Evolutionary conservation across 2,329 filamentous ascomycete species (phyloP).

Genomic region (Paecilomyces formosus): DNA sequence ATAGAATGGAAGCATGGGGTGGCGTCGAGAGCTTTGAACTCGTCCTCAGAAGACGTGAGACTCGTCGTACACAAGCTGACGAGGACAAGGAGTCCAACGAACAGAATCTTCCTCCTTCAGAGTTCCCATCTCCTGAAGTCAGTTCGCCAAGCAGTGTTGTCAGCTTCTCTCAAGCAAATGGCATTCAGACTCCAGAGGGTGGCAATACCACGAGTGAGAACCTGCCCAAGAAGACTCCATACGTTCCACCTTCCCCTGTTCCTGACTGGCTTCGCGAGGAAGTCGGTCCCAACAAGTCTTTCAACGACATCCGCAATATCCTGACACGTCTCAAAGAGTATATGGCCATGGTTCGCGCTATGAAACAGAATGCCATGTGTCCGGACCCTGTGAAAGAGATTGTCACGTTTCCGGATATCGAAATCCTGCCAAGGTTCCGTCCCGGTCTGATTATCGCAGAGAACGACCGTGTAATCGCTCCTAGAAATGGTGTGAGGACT

Average conservation of each 20-base stretch:
- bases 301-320: constrained; percentile 21
- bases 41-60: constrained; percentile 56
- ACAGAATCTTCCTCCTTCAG: not conserved
- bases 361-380: constrained; percentile 16
- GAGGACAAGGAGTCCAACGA: not conserved
- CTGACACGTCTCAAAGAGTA: constrained; percentile 16
- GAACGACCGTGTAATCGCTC: not conserved
- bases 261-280: constrained; percentile 23
- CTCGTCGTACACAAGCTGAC: constrained; percentile 2
- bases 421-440: constrained; percentile 29
- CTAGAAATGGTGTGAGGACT: not conserved
- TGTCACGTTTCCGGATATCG: constrained; percentile 31
- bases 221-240: constrained; percentile 9
- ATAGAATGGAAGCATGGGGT: constrained; percentile 57
- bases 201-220: not conserved
- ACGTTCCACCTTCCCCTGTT: constrained; percentile 22
- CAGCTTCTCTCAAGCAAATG: not conserved
- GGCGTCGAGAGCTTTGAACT: constrained; percentile 55
- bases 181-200: not conserved
- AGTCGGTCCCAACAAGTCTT: constrained; percentile 18
- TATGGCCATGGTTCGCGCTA: constrained; percentile 10
- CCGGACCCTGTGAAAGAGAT: constrained; percentile 19
- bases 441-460: not conserved
- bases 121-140: not conserved
- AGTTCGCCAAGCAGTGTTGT: not conserved